Evolutionary conservation across 2,329 filamentous ascomycete genomes (phyloP).

Genomic region (Calonectria pseudoreteaudii): DNA sequence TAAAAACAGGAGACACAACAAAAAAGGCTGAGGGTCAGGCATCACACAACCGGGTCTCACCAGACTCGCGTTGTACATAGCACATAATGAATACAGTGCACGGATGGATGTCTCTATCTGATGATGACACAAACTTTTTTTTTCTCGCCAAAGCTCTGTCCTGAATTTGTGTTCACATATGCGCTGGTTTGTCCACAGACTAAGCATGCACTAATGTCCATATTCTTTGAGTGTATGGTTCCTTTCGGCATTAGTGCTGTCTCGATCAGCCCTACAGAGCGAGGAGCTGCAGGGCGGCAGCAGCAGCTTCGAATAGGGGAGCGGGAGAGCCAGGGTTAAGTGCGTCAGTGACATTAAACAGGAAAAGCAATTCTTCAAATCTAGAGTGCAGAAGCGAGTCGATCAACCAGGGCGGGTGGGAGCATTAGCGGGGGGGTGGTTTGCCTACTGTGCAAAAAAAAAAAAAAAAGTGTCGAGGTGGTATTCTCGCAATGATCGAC

Average conservation of each 20-base stretch:
- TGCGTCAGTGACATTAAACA: neutral
- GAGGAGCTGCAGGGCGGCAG: neutral
- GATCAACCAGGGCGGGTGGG: neutral
- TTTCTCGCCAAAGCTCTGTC: neutral
- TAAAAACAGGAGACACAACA: neutral
- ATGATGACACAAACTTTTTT: neutral
- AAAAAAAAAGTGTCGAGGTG: neutral
- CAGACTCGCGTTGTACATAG: slow-evolving; percentile 30
- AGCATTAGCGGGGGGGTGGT: neutral
- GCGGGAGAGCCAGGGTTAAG: neutral
- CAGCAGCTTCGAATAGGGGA: neutral
- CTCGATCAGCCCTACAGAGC: neutral
- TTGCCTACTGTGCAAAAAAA: neutral
- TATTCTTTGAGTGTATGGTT: neutral
- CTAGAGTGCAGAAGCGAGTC: neutral
- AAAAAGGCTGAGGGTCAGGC: slow-evolving; percentile 8
- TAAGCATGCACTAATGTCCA: neutral
- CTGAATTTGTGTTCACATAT: neutral
- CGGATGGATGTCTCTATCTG: neutral
- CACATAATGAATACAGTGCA: slow-evolving; percentile 36
- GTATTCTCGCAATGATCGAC: neutral
- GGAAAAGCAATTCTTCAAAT: neutral
- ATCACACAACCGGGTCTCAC: slow-evolving; percentile 22
- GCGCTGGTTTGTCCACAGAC: neutral
- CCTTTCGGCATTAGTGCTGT: neutral